A percentile compares a stretch with the other conserved stretches of the same genome.
phyloP scores from a whole-genome alignment of 78 protist species.

The Dictyostelium firmibasis region DNA sequence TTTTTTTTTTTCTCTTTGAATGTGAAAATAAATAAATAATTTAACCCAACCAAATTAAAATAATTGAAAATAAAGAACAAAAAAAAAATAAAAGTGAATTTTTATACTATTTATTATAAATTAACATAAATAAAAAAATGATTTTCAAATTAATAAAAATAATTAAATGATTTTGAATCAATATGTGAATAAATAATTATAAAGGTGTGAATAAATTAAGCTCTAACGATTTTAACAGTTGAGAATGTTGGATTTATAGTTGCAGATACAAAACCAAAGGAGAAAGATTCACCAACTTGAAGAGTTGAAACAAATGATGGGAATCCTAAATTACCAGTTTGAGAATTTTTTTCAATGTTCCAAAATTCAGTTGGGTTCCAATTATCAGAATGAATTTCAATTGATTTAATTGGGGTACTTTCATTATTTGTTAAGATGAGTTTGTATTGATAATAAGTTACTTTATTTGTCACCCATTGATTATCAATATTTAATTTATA shows the following conservation, averaged over 20 bases:
- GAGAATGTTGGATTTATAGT: background rate
- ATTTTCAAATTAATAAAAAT: no score
- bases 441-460: background rate
- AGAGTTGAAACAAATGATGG: background rate
- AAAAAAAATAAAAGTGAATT: no score
- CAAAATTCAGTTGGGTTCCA: conserved; percentile 28
- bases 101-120: no score
- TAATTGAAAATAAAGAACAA: no score
- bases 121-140: no score
- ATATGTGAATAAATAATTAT: no score
- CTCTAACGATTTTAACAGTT: background rate
- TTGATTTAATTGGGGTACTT: background rate
- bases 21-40: no score
- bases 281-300: background rate
- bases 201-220: background rate
- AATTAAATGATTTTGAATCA: no score
- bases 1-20: no score
- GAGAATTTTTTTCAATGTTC: background rate
- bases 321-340: background rate
- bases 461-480: background rate
- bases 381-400: background rate
- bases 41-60: no score
- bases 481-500: background rate
- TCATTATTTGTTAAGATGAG: background rate
- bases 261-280: conserved; percentile 24